phyloP scores from a whole-genome alignment of 2,329 filamentous ascomycete species.

The Colletotrichum sansevieriae region DNA sequence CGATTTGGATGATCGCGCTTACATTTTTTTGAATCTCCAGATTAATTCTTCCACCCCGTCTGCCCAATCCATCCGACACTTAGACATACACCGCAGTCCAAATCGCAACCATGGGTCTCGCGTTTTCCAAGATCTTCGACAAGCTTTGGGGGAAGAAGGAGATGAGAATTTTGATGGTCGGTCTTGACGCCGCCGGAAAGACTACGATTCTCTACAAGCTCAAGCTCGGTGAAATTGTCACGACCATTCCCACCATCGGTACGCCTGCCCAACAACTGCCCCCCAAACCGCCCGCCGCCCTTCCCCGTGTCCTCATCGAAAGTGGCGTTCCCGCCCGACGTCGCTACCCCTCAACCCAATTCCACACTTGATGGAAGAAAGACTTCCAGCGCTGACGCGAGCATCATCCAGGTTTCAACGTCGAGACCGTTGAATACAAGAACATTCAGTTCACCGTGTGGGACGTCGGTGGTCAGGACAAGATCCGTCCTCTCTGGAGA shows the following conservation, averaged over 20 bases:
- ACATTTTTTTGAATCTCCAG: slow-evolving; percentile 22
- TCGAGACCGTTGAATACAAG: slow-evolving; percentile 99
- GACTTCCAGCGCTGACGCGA: slow-evolving; percentile 44
- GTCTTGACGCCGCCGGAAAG: slow-evolving; percentile 99
- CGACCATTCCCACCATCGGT: slow-evolving; percentile 98
- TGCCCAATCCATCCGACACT: slow-evolving; percentile 50
- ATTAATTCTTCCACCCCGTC: slow-evolving; percentile 44
- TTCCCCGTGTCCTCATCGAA: slow-evolving; percentile 1
- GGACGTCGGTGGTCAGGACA: slow-evolving; percentile 99
- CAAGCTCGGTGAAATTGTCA: slow-evolving; percentile 99
- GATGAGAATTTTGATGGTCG: slow-evolving; percentile 99
- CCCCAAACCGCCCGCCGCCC: neutral
- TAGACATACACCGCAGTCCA: slow-evolving; percentile 50
- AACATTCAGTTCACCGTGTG: slow-evolving; percentile 99
- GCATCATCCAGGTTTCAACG: slow-evolving; percentile 85
- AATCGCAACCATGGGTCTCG: slow-evolving; percentile 92
- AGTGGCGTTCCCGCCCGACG: slow-evolving; percentile 12
- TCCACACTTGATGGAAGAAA: neutral
- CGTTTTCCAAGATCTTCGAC: slow-evolving; percentile 96
- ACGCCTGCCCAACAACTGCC: slow-evolving; percentile 53
- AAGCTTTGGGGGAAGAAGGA: slow-evolving; percentile 99
- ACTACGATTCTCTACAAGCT: slow-evolving; percentile 99
- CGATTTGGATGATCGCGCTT: slow-evolving; percentile 31
- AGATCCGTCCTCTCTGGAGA: slow-evolving; percentile 99
- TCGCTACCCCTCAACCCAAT: slow-evolving; percentile 17